A percentile compares a stretch with the other conserved stretches of the same genome.
Conservation (phyloP, 495 filamentous ascomycete species). For the Hypoxylon lienhwacheense region DNA sequence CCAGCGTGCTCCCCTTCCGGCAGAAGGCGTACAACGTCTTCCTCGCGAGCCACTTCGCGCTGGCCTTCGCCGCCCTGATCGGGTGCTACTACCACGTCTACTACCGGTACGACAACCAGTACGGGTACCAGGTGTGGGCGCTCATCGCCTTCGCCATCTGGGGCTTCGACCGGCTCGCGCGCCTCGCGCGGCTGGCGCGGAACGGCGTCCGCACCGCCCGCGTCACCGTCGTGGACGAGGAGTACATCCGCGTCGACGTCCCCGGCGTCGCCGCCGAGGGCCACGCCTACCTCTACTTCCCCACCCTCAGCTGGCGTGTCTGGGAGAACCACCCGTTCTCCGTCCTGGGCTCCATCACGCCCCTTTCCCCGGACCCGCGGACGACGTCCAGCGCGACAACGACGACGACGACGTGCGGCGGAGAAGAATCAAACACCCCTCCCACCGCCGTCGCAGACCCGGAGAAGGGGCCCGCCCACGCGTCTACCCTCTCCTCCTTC, state of each 20-base stretch:
- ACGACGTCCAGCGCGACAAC: background rate
- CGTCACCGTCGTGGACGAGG: constrained; percentile 39
- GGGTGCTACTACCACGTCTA: constrained; percentile 43
- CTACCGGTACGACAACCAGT: constrained; percentile 33
- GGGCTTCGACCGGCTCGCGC: constrained; percentile 43
- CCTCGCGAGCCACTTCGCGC: constrained; percentile 30
- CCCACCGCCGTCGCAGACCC: background rate
- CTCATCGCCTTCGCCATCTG: constrained; percentile 43
- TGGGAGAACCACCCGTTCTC: constrained; percentile 57
- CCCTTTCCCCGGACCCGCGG: background rate
- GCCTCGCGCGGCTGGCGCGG: constrained; percentile 37
- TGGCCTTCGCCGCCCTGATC: constrained; percentile 33
- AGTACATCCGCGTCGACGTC: constrained; percentile 45
- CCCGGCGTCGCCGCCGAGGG: constrained; percentile 37
- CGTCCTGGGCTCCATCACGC: constrained; percentile 19
- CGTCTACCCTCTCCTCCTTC: background rate
- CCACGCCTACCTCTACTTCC: constrained; percentile 48
- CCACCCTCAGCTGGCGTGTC: constrained; percentile 39
- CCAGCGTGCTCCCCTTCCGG: constrained; percentile 24
- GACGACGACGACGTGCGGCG: no score
- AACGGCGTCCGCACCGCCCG: constrained; percentile 39
- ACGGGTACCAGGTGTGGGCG: constrained; percentile 49
- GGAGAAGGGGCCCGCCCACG: constrained; percentile 1
- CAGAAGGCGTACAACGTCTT: constrained; percentile 37
- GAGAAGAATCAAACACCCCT: background rate